Percentiles rank a stretch among this genome's conserved stretches.
Conservation (phyloP, 352 stramenopile species). For the Globisporangium mamillatum region DNA sequence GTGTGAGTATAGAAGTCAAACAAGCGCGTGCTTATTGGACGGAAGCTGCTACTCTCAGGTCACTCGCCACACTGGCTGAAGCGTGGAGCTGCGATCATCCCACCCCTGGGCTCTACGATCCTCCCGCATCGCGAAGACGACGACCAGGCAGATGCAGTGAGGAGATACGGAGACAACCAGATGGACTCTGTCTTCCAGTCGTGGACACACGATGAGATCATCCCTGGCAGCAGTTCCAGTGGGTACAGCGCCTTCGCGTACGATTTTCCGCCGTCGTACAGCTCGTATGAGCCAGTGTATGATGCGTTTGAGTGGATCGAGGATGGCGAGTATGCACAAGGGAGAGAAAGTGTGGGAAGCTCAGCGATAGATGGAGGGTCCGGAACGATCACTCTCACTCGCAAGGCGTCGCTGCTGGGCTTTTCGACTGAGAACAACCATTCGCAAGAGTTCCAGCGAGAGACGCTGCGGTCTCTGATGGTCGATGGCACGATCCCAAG, state of each 20-base stretch:
- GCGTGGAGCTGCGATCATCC: constrained; percentile 34
- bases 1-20: constrained; percentile 7
- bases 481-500: constrained; percentile 10
- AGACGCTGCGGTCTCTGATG: constrained; percentile 47
- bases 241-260: constrained; percentile 17
- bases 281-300: constrained; percentile 2
- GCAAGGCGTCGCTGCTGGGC: background rate
- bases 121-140: constrained; percentile 13
- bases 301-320: constrained; percentile 18
- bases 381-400: background rate
- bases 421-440: constrained; percentile 12
- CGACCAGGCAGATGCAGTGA: background rate
- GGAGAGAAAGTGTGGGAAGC: background rate
- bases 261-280: constrained; percentile 12
- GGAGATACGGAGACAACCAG: background rate
- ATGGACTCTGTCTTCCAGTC: constrained; percentile 21
- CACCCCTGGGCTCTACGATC: constrained; percentile 30
- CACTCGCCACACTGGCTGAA: constrained; percentile 23
- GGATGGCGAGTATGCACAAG: background rate
- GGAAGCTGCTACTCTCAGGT: constrained; percentile 17
- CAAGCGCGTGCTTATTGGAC: constrained; percentile 14
- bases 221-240: background rate
- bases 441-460: constrained; percentile 29
- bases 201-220: constrained; percentile 21
- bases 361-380: background rate